These are phyloP conservation scores for Telopea speciosissima DNA, from an alignment of 177 flowering plant genomes.

Conservation along the genomic window DNA sequence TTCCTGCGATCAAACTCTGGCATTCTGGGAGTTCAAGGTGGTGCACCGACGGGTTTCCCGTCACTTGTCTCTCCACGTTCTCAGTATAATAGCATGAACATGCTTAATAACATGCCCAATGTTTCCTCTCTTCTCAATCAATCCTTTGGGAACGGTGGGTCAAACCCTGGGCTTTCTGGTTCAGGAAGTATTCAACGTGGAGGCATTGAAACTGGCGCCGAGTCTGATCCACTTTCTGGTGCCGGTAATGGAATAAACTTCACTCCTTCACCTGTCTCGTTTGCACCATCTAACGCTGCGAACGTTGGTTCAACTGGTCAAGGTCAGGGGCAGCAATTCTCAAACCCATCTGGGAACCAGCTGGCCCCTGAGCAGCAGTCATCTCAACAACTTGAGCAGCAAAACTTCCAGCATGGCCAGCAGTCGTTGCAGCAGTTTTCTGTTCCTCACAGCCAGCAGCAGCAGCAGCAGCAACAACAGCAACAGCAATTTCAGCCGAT, in stretches of 20 bases:
- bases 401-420: constrained; percentile 67
- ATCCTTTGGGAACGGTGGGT: constrained; percentile 69
- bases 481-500: constrained; percentile 49
- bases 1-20: constrained; percentile 31
- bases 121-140: constrained; percentile 67
- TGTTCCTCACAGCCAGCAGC: constrained; percentile 26
- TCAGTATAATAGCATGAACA: constrained; percentile 53
- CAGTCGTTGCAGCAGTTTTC: constrained; percentile 63
- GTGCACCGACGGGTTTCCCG: constrained; percentile 53
- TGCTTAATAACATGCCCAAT: constrained; percentile 67
- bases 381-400: constrained; percentile 61
- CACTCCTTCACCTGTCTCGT: constrained; percentile 39
- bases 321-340: constrained; percentile 62
- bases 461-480: too few species aligned
- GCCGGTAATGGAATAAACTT: constrained; percentile 68
- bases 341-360: constrained; percentile 44
- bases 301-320: constrained; percentile 50
- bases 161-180: constrained; percentile 51
- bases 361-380: constrained; percentile 61
- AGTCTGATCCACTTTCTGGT: constrained; percentile 68
- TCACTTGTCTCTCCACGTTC: constrained; percentile 61
- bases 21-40: constrained; percentile 66
- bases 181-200: constrained; percentile 59
- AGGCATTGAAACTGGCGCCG: constrained; percentile 57
- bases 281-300: constrained; percentile 34